Conservation (phyloP, 2,329 filamentous ascomycete species). For the Coniochaeta sp. region DNA sequence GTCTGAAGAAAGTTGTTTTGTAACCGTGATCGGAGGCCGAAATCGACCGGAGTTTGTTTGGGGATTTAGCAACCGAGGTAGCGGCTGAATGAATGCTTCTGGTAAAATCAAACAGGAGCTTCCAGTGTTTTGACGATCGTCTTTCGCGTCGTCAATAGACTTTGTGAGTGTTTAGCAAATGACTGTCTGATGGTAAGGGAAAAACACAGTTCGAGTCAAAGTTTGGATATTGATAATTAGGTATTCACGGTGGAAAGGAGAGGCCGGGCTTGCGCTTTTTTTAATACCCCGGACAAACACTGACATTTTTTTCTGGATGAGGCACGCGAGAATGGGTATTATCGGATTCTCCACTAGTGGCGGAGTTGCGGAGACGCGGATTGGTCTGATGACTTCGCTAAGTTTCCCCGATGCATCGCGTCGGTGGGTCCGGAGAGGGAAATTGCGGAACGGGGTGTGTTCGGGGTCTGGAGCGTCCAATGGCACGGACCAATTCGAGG, state of each 20-base stretch:
- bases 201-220: neutral
- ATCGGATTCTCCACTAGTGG: neutral
- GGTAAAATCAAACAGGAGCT: neutral
- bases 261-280: neutral
- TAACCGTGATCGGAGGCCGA: conserved; percentile 1
- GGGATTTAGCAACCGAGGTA: neutral
- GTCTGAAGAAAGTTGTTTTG: neutral
- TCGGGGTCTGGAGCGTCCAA: conserved; percentile 1
- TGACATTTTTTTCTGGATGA: neutral
- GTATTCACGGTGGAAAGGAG: neutral
- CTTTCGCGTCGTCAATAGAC: neutral
- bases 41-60: neutral
- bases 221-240: neutral
- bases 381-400: neutral
- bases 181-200: neutral
- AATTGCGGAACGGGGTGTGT: neutral
- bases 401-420: neutral
- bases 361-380: neutral
- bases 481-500: neutral
- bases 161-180: neutral
- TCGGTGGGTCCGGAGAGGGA: neutral
- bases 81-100: neutral
- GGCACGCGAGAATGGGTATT: conserved; percentile 1
- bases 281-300: neutral
- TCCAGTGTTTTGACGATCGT: neutral